A percentile compares a stretch with the other conserved stretches of the same genome.
These are phyloP conservation scores for Sporisorium reilianum DNA, from an alignment of 1,284 basidiomycete species.

Conservation along the genomic window DNA sequence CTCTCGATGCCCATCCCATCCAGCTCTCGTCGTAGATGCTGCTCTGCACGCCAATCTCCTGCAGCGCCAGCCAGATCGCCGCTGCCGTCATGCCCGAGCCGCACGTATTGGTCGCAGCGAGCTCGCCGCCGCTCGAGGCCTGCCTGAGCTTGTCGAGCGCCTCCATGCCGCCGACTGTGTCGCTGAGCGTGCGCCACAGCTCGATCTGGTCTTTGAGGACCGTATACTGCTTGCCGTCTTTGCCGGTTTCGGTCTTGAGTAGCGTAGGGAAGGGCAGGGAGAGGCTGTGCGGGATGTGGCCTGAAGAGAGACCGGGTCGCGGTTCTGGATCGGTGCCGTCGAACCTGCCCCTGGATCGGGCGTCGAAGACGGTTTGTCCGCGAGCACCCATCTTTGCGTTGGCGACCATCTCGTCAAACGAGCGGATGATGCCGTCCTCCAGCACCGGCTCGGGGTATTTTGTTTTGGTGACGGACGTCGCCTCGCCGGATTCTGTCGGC, in stretches of 20 bases:
- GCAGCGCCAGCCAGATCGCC: conserved; percentile 87
- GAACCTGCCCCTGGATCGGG: conserved; percentile 82
- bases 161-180: conserved; percentile 74
- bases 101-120: conserved; percentile 65
- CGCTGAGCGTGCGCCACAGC: conserved; percentile 73
- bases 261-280: conserved; percentile 87
- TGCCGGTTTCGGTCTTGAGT: conserved; percentile 72
- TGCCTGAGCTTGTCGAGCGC: conserved; percentile 64
- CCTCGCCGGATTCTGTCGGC: conserved; percentile 46
- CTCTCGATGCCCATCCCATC: conserved; percentile 58
- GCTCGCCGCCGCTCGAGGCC: conserved; percentile 54
- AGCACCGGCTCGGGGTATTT: conserved; percentile 73
- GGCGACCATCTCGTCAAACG: conserved; percentile 83
- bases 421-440: conserved; percentile 74
- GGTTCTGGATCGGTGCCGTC: conserved; percentile 87
- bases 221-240: conserved; percentile 67
- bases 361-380: conserved; percentile 85
- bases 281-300: conserved; percentile 89
- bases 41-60: conserved; percentile 75
- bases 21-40: conserved; percentile 81
- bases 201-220: conserved; percentile 65
- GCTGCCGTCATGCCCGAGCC: conserved; percentile 91
- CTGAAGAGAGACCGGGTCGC: conserved; percentile 84
- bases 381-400: conserved; percentile 76
- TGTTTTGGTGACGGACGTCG: conserved; percentile 16